Percentiles rank a stretch among this genome's conserved stretches.
Evolutionary conservation across 345 rosid species (phyloP).

Genomic region (Raphanus sativus): DNA sequence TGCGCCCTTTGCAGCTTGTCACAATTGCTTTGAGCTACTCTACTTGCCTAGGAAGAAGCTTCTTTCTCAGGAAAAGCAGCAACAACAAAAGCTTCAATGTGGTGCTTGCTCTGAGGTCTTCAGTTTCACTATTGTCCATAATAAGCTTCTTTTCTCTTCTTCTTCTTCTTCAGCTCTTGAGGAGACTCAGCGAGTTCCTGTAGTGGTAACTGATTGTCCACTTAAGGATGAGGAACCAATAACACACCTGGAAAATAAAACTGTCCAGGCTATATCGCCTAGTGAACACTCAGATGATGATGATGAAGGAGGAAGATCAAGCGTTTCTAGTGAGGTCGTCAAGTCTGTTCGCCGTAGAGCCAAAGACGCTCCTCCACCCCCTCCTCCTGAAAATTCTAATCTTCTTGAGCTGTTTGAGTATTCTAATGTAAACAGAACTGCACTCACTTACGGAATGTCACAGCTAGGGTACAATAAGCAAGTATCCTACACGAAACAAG

Average conservation of each 20-base stretch:
- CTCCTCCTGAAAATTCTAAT: slow-evolving; percentile 43
- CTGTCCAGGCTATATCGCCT: slow-evolving; percentile 24
- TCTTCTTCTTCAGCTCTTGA: too few relatives aligned
- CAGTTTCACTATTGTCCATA: slow-evolving; percentile 40
- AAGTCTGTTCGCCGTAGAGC: slow-evolving; percentile 42
- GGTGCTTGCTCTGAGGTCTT: slow-evolving; percentile 57
- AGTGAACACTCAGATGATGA: neutral
- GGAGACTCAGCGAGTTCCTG: too few relatives aligned
- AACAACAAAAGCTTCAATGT: slow-evolving; percentile 53
- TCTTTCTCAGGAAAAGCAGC: neutral
- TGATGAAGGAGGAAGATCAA: slow-evolving; percentile 37
- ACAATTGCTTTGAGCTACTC: slow-evolving; percentile 58
- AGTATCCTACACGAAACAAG: too few relatives aligned
- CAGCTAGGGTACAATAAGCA: slow-evolving; percentile 23
- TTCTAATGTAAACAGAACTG: slow-evolving; percentile 40
- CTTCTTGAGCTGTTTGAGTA: slow-evolving; percentile 45
- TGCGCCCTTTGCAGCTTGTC: slow-evolving; percentile 66
- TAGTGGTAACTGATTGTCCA: too few relatives aligned
- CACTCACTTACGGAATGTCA: slow-evolving; percentile 34
- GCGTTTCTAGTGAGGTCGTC: neutral
- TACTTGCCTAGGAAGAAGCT: slow-evolving; percentile 48
- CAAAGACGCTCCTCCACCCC: neutral
- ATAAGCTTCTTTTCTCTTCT: slow-evolving; percentile 33
- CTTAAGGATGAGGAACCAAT: too few relatives aligned
- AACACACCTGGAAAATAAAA: too few relatives aligned